Percentiles rank a stretch among this genome's conserved stretches.
phyloP scores from a whole-genome alignment of 2,329 filamentous ascomycete genomes.

The Nemania sp. region DNA sequence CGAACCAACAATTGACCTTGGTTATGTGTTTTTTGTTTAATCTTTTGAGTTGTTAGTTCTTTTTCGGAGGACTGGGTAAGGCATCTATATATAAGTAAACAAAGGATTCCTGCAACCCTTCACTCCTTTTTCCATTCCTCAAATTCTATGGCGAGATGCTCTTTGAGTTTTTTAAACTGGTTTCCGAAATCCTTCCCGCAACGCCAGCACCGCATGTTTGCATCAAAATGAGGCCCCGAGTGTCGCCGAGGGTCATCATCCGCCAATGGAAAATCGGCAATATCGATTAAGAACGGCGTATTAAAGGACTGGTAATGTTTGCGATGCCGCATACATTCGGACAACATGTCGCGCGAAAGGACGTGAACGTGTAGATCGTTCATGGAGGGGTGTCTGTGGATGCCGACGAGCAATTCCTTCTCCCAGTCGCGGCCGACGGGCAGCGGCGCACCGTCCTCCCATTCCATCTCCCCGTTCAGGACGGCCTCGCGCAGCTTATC shows the following conservation, averaged over 20 bases:
- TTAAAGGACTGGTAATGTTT: constrained; percentile 95
- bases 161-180: constrained; percentile 69
- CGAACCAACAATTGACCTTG: too few species aligned
- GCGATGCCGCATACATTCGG: constrained; percentile 76
- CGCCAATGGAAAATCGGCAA: constrained; percentile 83
- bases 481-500: constrained; percentile 76
- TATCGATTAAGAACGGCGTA: constrained; percentile 82
- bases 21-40: too few species aligned
- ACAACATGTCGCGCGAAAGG: constrained; percentile 82
- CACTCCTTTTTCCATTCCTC: constrained; percentile 77
- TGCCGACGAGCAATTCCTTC: constrained; percentile 78
- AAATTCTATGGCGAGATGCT: constrained; percentile 78
- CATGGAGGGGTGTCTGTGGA: constrained; percentile 93
- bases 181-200: constrained; percentile 81
- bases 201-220: constrained; percentile 84
- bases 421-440: constrained; percentile 84
- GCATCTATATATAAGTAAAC: too few species aligned
- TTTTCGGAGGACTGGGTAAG: background rate
- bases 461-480: constrained; percentile 65
- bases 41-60: too few species aligned
- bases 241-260: constrained; percentile 72
- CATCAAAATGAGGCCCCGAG: constrained; percentile 69
- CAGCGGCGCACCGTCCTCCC: constrained; percentile 55
- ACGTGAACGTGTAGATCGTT: constrained; percentile 92
- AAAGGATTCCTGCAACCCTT: too few species aligned